phyloP scores from a whole-genome alignment of 345 rosid genomes.

The Eucalyptus melliodora region DNA sequence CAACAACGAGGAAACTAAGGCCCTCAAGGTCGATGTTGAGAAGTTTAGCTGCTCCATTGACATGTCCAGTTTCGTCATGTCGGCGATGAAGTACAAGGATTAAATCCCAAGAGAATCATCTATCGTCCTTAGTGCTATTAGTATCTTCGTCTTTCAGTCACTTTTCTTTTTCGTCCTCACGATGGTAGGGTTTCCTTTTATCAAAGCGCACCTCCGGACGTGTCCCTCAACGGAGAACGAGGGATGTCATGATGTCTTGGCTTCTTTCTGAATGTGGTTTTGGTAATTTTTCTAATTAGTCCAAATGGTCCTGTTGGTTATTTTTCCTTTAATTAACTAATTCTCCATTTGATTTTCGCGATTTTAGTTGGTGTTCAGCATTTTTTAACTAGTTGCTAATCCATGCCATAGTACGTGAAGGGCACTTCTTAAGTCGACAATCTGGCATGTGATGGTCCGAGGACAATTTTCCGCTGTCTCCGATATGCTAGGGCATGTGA shows the following conservation, averaged over 20 bases:
- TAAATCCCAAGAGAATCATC: neutral
- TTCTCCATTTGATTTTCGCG: neutral
- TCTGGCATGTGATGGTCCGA: neutral
- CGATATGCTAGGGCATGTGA: too few relatives aligned
- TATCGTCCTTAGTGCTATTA: accelerated
- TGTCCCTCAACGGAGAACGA: too few relatives aligned
- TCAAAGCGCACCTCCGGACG: accelerated
- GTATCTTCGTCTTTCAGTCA: accelerated
- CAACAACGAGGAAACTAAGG: slow-evolving; percentile 71
- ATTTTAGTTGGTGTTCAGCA: neutral
- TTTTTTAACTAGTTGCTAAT: neutral
- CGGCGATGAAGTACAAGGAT: slow-evolving; percentile 47
- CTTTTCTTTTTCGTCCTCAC: too few relatives aligned
- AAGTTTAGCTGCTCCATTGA: slow-evolving; percentile 50
- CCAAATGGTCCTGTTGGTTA: too few relatives aligned
- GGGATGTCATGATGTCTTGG: too few relatives aligned
- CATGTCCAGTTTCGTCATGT: neutral
- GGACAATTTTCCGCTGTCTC: too few relatives aligned
- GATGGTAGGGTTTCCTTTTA: too few relatives aligned
- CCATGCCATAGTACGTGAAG: neutral
- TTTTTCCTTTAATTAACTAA: neutral
- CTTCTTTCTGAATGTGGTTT: too few relatives aligned
- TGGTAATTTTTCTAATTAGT: too few relatives aligned
- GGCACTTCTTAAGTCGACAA: neutral
- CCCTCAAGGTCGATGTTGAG: slow-evolving; percentile 70